Evolutionary conservation across 306 rosid genomes (phyloP).

Genomic region (Senna siamea): DNA sequence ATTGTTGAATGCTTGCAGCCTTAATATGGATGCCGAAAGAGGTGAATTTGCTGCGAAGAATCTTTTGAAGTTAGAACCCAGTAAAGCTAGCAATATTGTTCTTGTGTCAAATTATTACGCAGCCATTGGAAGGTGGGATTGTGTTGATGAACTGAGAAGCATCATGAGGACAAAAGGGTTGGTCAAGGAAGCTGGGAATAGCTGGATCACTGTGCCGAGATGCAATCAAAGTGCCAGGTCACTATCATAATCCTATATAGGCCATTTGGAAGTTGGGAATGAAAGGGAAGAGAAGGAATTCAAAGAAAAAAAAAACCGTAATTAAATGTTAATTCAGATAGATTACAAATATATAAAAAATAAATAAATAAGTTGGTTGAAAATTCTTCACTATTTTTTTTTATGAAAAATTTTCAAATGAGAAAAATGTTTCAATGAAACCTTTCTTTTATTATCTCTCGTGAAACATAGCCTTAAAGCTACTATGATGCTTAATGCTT

Average conservation of each 20-base stretch:
- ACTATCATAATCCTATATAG: neutral
- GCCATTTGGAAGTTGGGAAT: no score
- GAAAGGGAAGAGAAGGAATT: neutral
- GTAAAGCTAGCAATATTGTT: slow-evolving; percentile 41
- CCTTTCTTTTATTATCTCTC: neutral
- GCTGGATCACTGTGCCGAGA: slow-evolving; percentile 47
- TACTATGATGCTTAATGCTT: neutral
- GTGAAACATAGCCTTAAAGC: neutral
- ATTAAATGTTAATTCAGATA: no score
- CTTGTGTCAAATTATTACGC: slow-evolving; percentile 59
- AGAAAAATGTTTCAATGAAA: neutral
- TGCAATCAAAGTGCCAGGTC: slow-evolving; percentile 30
- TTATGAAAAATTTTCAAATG: no score
- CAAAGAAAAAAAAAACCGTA: neutral
- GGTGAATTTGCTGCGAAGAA: slow-evolving; percentile 45
- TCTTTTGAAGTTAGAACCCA: slow-evolving; percentile 46
- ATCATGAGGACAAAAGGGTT: slow-evolving; percentile 55
- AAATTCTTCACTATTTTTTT: no score
- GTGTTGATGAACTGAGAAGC: slow-evolving; percentile 60
- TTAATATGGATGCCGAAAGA: slow-evolving; percentile 39
- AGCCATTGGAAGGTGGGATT: slow-evolving; percentile 64
- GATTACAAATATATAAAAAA: no score
- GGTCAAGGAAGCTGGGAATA: slow-evolving; percentile 67
- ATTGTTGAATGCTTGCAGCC: slow-evolving; percentile 49
- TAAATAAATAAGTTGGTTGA: no score